These are phyloP conservation scores for Trifolium dubium DNA, from an alignment of 306 rosid genomes.

Conservation along the genomic window DNA sequence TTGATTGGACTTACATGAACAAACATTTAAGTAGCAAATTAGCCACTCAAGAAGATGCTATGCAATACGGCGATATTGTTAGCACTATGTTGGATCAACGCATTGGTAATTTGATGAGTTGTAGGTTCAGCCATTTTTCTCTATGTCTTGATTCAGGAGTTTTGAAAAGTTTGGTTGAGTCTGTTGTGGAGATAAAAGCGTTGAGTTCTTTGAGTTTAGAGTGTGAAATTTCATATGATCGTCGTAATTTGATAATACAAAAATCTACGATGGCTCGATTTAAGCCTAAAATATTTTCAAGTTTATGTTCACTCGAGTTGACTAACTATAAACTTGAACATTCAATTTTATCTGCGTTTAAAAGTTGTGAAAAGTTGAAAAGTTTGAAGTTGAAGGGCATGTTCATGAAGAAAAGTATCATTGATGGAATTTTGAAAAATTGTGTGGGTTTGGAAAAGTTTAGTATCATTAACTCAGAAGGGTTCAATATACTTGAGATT, in stretches of 20 bases:
- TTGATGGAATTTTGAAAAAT: neutral
- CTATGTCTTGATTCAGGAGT: neutral
- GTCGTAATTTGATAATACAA: too few relatives aligned
- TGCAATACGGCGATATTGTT: neutral
- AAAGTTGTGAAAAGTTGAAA: constrained; percentile 13
- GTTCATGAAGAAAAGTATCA: neutral
- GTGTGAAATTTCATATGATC: neutral
- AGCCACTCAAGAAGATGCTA: neutral
- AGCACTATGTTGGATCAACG: neutral
- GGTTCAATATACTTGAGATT: constrained; percentile 11
- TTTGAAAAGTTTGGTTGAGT: neutral
- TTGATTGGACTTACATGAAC: neutral
- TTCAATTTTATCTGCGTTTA: neutral
- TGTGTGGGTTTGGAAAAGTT: constrained; percentile 20
- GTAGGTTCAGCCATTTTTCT: constrained; percentile 16
- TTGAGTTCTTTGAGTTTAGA: constrained; percentile 17
- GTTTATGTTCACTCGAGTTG: constrained; percentile 28
- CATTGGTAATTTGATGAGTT: neutral
- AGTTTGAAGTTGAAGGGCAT: constrained; percentile 6
- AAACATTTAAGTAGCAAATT: neutral
- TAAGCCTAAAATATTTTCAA: constrained; percentile 10
- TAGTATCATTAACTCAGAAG: constrained; percentile 4
- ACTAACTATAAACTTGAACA: neutral
- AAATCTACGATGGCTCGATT: neutral
- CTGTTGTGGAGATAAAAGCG: neutral